Percentiles rank a stretch among this genome's conserved stretches.
These are phyloP conservation scores for Trichosporon coremiiforme DNA, from an alignment of 1,284 basidiomycete species.

Conservation along the genomic window DNA sequence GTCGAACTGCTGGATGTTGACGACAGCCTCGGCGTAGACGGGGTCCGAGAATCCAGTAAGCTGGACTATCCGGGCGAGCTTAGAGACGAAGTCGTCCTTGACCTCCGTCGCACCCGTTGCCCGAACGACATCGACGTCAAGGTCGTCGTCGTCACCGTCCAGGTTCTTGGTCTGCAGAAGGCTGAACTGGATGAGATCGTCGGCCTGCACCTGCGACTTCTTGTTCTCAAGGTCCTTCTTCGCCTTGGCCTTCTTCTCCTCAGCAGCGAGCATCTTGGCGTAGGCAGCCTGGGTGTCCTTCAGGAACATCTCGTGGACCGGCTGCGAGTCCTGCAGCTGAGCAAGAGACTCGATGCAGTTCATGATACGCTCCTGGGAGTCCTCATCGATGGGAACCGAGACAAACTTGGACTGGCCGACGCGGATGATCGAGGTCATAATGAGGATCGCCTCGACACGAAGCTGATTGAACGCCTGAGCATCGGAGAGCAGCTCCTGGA, in stretches of 20 bases:
- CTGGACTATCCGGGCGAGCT: constrained; percentile 91
- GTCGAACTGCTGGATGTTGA: constrained; percentile 98
- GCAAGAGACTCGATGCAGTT: constrained; percentile 92
- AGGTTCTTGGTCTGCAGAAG: constrained; percentile 90
- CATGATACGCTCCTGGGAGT: constrained; percentile 94
- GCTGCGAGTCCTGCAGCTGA: constrained; percentile 65
- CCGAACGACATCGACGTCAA: constrained; percentile 82
- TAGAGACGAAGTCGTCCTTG: constrained; percentile 94
- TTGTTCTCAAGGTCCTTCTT: constrained; percentile 82
- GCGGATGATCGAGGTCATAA: constrained; percentile 96
- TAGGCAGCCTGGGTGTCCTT: constrained; percentile 91
- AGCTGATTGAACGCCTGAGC: constrained; percentile 68
- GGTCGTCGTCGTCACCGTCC: constrained; percentile 72
- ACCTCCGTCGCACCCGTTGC: constrained; percentile 84
- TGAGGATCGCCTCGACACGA: constrained; percentile 94
- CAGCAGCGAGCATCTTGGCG: constrained; percentile 87
- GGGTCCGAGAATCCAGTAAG: constrained; percentile 98
- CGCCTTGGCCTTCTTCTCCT: constrained; percentile 87
- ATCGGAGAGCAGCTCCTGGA: constrained; percentile 67
- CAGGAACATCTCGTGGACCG: constrained; percentile 84
- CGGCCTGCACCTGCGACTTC: constrained; percentile 78
- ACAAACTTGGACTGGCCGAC: constrained; percentile 97
- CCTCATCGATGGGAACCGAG: constrained; percentile 92
- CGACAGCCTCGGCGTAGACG: constrained; percentile 97
- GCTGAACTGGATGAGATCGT: constrained; percentile 88